These are phyloP conservation scores for Phyllosticta paracitricarpa DNA, from an alignment of 2,329 filamentous ascomycete species.

Conservation along the genomic window DNA sequence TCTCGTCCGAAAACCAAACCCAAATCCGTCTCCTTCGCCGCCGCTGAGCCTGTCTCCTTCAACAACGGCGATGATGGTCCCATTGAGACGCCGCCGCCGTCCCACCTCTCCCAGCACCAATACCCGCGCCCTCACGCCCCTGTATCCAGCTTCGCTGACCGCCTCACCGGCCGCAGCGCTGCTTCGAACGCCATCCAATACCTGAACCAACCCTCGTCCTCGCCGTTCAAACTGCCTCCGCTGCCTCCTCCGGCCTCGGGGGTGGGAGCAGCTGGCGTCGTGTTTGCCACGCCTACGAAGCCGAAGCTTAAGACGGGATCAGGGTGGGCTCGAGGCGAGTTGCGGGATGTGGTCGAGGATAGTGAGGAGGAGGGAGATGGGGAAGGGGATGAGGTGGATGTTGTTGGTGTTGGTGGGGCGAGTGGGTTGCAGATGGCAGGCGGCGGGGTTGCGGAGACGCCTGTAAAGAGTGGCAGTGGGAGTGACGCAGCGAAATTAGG, in stretches of 20 bases:
- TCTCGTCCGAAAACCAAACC: neutral
- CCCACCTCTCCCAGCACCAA: neutral
- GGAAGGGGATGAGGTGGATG: neutral
- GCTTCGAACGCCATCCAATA: neutral
- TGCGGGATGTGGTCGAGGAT: neutral
- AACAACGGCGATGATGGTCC: conserved; percentile 16
- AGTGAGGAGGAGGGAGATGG: neutral
- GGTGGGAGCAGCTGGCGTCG: neutral
- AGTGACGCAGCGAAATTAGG: no score
- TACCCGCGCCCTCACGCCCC: no score
- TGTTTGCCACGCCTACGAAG: neutral
- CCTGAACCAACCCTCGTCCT: neutral
- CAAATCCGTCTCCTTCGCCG: conserved; percentile 27
- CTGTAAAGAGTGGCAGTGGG: no score
- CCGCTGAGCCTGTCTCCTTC: conserved; percentile 15
- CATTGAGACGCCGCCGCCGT: no score
- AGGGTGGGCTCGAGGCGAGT: neutral
- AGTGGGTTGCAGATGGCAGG: no score
- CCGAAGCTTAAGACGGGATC: neutral
- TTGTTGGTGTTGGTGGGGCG: no score
- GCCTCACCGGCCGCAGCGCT: no score
- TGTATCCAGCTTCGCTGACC: no score
- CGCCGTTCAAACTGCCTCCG: neutral
- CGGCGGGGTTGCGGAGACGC: no score
- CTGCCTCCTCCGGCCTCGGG: neutral